Base-by-base conservation (phyloP, 192 early-diverging fungal species). In the Coemansia nantahalensis region DNA sequence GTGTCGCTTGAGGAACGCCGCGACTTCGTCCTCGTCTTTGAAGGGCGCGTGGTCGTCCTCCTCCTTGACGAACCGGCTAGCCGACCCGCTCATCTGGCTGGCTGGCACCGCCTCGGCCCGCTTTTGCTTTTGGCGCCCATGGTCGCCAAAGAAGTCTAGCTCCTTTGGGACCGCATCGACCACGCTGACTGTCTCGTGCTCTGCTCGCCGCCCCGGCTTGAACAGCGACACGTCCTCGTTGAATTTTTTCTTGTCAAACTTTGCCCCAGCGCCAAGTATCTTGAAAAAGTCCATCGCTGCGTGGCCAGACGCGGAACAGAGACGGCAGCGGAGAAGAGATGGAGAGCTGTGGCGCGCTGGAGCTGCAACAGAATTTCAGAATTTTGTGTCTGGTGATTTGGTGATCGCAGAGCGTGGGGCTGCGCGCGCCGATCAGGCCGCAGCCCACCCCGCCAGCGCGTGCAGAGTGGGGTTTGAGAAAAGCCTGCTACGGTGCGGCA, bases 241-340 rank as follows among this genome's bases (percentile, higher is more conserved):
- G 67, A 90, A 94, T 14, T 89, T 82, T 39, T 77, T 79, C 53
- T 85, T 89, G 77, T 98, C 84, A 49, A 98, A 98, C 56, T 79
- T 86, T 9, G 93, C 88, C 9, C 95, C 95, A 14, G 84, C 79
- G 26, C 90, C 90, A 15, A 98, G 79, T 35, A 91, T 71, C 44
- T 85, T 81, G 80, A 97, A 93, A 53, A 97, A 68, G 77, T 95
- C 91, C 72, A 76, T 76, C 8, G 31, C 31, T 32, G n/a, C n/a
- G n/a, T n/a, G n/a, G n/a, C n/a, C n/a, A n/a, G n/a, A n/a, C n/a
- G n/a, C n/a, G n/a, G n/a, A n/a, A n/a, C n/a, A n/a, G n/a, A n/a
- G n/a, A n/a, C n/a, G n/a, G n/a, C n/a, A n/a, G n/a, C n/a, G n/a
- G n/a, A n/a, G n/a, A n/a, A n/a, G n/a, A n/a, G n/a, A n/a, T n/a